Evolutionary conservation across 2,329 filamentous ascomycete genomes (phyloP), one percentile per base, ranked within the genome.

Genomic region (Aspergillus arachidicola): DNA sequence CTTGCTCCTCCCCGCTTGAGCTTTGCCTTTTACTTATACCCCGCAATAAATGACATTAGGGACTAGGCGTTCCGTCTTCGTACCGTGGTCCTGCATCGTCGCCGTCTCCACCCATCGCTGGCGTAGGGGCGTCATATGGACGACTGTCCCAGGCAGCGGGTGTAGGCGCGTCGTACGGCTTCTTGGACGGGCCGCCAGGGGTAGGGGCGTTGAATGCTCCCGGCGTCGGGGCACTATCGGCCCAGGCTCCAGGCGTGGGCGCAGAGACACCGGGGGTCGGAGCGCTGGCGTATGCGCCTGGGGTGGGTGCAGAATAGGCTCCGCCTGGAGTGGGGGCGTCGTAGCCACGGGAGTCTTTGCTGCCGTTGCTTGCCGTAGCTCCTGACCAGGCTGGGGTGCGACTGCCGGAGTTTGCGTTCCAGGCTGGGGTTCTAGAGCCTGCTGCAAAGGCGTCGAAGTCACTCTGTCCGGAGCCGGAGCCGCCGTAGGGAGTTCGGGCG

Each of bases 351-450:
- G 73, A 68, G 46, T 76, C 73, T 62, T 73, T 73, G 60, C 65
- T 71, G 51, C 64, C 60, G 48, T 60, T 68, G 62, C 73, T 75
- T 3, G 76, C 73, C 66, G 68, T 67, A 57, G 68, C 70, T 6
- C 75, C 73, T 19, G 69, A 73, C 78, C 80, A 82, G 30, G 81
- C 81, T 1, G 81, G 81, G 14, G 81, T 83, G 45, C 81, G 78
- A 62, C 75, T 77, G 32, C 78, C 78, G 30, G 72, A 58, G 56
- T 84, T 80, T 57, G 82, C 82, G 58, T 83, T 85, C 72, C 84
- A 93, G 1, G 87, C 89, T 3, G 93, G 93, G 1, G 93, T 96
- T 76, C 94, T 92, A 34, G 90, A 91, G 7, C 91, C 88, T 4
- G 85, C 83, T 16, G 83, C 87, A 82, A 90, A 92, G 36, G 85